Conservation (phyloP, 23 red algal species). For the Cyanidiococcus yangmingshanensis region DNA sequence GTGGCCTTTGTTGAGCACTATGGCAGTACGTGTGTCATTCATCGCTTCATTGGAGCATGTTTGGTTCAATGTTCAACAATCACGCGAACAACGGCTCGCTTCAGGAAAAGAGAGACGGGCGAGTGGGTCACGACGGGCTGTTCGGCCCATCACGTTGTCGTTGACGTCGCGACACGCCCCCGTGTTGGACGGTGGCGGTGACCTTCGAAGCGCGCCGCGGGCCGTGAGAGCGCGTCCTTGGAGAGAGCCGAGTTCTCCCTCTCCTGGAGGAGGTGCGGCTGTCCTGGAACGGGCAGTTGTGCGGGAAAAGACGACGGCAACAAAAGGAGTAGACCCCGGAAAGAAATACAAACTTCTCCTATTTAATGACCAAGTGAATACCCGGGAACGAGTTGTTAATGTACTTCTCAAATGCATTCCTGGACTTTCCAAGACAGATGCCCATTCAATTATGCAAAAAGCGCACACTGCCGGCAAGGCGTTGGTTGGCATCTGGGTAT, state of each 20-base stretch:
- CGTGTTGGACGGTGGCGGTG: no score
- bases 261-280: neutral
- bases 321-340: slow-evolving; percentile 57
- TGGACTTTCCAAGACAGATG: slow-evolving; percentile 39
- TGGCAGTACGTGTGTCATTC: no score
- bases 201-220: no score
- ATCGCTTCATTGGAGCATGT: no score
- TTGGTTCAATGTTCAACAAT: no score
- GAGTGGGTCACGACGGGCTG: no score
- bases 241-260: neutral
- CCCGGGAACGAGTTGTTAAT: slow-evolving; percentile 47
- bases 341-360: slow-evolving; percentile 56
- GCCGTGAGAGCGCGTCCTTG: no score
- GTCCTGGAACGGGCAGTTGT: neutral
- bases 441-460: slow-evolving; percentile 52
- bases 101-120: no score
- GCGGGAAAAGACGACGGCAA: slow-evolving; percentile 27
- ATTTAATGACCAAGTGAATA: slow-evolving; percentile 64
- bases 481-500: slow-evolving; percentile 71
- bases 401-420: slow-evolving; percentile 61
- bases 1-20: no score
- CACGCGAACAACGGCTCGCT: no score
- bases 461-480: slow-evolving; percentile 68
- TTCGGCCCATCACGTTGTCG: no score
- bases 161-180: no score